These are phyloP conservation scores for Usnea hakonensis DNA, from an alignment of 495 filamentous ascomycete species.

Conservation along the genomic window DNA sequence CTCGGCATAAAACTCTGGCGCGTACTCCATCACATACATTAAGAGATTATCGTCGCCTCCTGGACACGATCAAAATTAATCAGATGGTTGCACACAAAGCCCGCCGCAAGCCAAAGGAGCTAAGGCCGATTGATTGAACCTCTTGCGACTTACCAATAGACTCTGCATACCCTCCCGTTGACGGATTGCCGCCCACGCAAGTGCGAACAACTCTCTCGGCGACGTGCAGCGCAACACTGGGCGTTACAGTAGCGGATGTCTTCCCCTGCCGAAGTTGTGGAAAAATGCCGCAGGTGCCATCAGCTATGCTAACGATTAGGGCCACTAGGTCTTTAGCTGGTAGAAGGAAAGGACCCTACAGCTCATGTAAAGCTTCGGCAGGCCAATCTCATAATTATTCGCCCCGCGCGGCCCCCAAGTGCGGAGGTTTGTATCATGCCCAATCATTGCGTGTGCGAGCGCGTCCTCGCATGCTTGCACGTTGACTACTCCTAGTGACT, in stretches of 20 bases:
- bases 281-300: not conserved
- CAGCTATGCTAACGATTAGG: not conserved
- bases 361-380: not conserved
- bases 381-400: not conserved
- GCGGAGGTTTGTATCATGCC: not conserved
- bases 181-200: not conserved
- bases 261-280: not conserved
- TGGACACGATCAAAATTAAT: not conserved
- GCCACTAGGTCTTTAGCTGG: not conserved
- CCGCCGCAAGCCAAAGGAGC: not conserved
- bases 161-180: not conserved
- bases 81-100: not conserved
- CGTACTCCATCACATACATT: not conserved
- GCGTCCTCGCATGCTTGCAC: not conserved
- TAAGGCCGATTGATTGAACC: not conserved
- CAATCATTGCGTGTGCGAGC: not conserved
- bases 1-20: not conserved
- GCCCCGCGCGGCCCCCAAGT: not conserved
- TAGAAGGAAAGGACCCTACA: not conserved
- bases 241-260: not conserved
- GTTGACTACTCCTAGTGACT: not conserved
- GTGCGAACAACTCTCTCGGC: not conserved
- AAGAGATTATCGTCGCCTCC: not conserved
- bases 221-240: not conserved
- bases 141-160: not conserved